phyloP scores from a whole-genome alignment of 2,329 filamentous ascomycete species.

The Verticillium nonalfalfae region DNA sequence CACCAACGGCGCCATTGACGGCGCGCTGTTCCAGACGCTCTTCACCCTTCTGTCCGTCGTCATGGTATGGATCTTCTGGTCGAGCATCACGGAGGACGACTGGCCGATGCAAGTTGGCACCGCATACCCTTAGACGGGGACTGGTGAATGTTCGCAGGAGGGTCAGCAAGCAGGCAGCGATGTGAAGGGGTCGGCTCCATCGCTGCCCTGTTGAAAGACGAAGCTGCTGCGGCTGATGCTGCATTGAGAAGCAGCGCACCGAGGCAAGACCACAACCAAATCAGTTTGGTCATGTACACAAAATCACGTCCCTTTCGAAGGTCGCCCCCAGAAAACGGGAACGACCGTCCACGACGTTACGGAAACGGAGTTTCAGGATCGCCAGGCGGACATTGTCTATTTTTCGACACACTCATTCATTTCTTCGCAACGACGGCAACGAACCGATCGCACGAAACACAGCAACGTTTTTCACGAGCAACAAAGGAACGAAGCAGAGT shows the following conservation, averaged over 20 bases:
- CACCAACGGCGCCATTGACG: constrained; percentile 81
- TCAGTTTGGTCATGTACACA: not conserved
- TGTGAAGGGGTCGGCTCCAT: not conserved
- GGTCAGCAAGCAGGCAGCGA: not conserved
- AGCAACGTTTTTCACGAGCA: not conserved
- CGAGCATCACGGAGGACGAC: constrained; percentile 97
- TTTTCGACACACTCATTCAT: not conserved
- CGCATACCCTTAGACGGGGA: constrained; percentile 25
- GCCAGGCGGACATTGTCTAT: not conserved
- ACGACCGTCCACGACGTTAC: not conserved
- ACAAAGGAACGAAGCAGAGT: not conserved
- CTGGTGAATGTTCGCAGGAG: not conserved
- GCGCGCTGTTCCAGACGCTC: constrained; percentile 84
- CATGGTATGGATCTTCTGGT: constrained; percentile 93
- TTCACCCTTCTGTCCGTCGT: constrained; percentile 84
- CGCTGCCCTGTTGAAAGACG: not conserved
- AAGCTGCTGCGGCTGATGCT: not conserved
- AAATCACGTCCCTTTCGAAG: not conserved
- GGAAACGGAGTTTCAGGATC: not conserved
- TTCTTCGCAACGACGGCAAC: not conserved
- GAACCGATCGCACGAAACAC: not conserved
- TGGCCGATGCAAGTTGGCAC: constrained; percentile 62
- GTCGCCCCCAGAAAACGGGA: not conserved
- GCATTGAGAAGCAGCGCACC: not conserved
- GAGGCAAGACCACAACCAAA: not conserved